Conservation (phyloP, 768 basidiomycete species). For the Hirschioporus abietinus region DNA sequence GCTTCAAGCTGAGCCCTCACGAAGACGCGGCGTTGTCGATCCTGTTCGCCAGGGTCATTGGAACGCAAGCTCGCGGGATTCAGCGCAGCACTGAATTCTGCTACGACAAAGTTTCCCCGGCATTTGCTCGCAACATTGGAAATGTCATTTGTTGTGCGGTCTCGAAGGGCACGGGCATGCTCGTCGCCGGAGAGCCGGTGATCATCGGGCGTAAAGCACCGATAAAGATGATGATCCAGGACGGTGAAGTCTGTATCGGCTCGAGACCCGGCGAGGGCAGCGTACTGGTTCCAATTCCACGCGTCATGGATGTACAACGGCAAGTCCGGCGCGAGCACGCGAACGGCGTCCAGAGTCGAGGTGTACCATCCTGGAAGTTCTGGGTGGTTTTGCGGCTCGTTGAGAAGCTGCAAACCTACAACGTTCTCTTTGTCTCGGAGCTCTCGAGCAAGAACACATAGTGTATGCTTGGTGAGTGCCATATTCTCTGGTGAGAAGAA, state of each 20-base stretch:
- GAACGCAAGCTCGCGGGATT: slow-evolving; percentile 53
- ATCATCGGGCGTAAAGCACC: slow-evolving; percentile 68
- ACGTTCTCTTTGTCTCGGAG: slow-evolving; percentile 33
- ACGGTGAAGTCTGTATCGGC: slow-evolving; percentile 37
- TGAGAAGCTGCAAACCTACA: slow-evolving; percentile 53
- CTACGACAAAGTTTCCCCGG: slow-evolving; percentile 56
- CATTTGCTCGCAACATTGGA: slow-evolving; percentile 31
- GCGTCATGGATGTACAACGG: slow-evolving; percentile 74
- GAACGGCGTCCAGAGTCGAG: slow-evolving; percentile 47
- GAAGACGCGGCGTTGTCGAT: slow-evolving; percentile 41
- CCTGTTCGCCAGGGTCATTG: slow-evolving; percentile 33
- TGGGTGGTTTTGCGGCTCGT: slow-evolving; percentile 49
- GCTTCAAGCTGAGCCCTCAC: slow-evolving; percentile 59
- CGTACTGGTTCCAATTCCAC: slow-evolving; percentile 66
- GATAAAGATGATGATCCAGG: slow-evolving; percentile 80
- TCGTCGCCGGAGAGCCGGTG: slow-evolving; percentile 43
- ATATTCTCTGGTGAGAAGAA: slow-evolving; percentile 41
- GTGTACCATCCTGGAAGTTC: slow-evolving; percentile 60
- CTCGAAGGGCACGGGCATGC: slow-evolving; percentile 46
- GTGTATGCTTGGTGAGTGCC: slow-evolving; percentile 41
- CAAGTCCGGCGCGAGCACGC: slow-evolving; percentile 44
- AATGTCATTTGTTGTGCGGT: slow-evolving; percentile 34
- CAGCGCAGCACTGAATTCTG: slow-evolving; percentile 76
- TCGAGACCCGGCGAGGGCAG: slow-evolving; percentile 42
- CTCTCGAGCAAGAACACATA: slow-evolving; percentile 35